phyloP scores from a whole-genome alignment of 441 rosid genomes.

The Eruca vesicaria region DNA sequence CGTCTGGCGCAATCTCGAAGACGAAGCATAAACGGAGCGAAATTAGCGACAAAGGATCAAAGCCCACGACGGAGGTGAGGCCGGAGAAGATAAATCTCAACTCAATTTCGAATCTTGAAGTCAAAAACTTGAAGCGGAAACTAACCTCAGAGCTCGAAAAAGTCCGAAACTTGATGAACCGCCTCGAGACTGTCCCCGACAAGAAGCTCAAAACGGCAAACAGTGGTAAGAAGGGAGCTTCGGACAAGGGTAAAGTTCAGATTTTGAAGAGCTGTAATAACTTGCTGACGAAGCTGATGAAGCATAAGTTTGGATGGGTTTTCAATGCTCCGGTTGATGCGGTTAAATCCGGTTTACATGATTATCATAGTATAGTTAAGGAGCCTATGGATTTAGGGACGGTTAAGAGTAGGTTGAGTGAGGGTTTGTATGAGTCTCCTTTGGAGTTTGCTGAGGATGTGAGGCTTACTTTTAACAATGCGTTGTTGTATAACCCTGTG shows the following conservation, averaged over 20 bases:
- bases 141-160: constrained; percentile 69
- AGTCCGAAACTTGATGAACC: constrained; percentile 58
- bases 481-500: constrained; percentile 76
- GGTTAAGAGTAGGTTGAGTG: constrained; percentile 60
- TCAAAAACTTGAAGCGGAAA: constrained; percentile 55
- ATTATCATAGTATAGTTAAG: constrained; percentile 70
- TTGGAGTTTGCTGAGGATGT: constrained; percentile 87
- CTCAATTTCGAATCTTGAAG: constrained; percentile 55
- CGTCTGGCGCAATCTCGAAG: constrained; percentile 52
- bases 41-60: constrained; percentile 13
- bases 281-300: constrained; percentile 74
- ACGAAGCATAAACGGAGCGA: constrained; percentile 43
- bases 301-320: constrained; percentile 86
- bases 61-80: constrained; percentile 47
- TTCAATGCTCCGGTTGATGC: constrained; percentile 85
- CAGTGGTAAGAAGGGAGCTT: constrained; percentile 44
- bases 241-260: constrained; percentile 39
- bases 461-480: constrained; percentile 83
- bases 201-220: constrained; percentile 46
- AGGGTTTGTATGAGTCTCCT: constrained; percentile 65
- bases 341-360: constrained; percentile 61
- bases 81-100: constrained; percentile 51
- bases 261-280: constrained; percentile 54
- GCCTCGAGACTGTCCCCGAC: constrained; percentile 42
- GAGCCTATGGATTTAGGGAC: constrained; percentile 98